Conservation (phyloP, 345 rosid genomes). For the Aquilaria malaccensis region DNA sequence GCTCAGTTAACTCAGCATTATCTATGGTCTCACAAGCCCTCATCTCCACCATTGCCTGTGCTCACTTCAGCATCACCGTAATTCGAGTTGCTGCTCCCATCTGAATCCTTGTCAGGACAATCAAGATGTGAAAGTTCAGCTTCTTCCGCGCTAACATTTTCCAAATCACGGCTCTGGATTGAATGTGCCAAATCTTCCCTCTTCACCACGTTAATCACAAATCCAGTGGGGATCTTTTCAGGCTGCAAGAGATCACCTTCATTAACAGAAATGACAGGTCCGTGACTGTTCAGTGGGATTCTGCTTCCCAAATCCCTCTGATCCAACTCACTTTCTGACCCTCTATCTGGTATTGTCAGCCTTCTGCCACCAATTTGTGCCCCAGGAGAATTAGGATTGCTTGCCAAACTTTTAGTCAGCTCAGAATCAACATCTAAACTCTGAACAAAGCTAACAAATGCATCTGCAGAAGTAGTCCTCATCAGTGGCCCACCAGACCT, state of each 20-base stretch:
- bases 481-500: slow-evolving; percentile 95
- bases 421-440: slow-evolving; percentile 57
- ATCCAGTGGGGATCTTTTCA: slow-evolving; percentile 57
- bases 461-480: slow-evolving; percentile 89
- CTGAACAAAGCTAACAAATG: slow-evolving; percentile 72
- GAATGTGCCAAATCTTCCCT: slow-evolving; percentile 45
- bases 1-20: neutral
- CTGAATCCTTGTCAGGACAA: slow-evolving; percentile 50
- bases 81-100: slow-evolving; percentile 57
- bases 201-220: slow-evolving; percentile 68
- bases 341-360: slow-evolving; percentile 37
- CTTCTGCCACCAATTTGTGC: slow-evolving; percentile 32
- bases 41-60: no score
- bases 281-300: slow-evolving; percentile 19
- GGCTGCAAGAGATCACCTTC: slow-evolving; percentile 89
- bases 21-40: no score
- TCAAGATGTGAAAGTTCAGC: slow-evolving; percentile 63
- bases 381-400: slow-evolving; percentile 38
- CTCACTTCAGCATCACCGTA: slow-evolving; percentile 25
- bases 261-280: slow-evolving; percentile 53
- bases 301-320: slow-evolving; percentile 32
- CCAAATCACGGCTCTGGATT: slow-evolving; percentile 30
- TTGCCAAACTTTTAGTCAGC: slow-evolving; percentile 33
- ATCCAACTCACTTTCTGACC: slow-evolving; percentile 38
- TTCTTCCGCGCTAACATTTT: slow-evolving; percentile 26